A percentile compares a stretch with the other conserved stretches of the same genome.
Evolutionary conservation across 169 alveolate genomes (phyloP).

Genomic region (Plasmodium inui): DNA sequence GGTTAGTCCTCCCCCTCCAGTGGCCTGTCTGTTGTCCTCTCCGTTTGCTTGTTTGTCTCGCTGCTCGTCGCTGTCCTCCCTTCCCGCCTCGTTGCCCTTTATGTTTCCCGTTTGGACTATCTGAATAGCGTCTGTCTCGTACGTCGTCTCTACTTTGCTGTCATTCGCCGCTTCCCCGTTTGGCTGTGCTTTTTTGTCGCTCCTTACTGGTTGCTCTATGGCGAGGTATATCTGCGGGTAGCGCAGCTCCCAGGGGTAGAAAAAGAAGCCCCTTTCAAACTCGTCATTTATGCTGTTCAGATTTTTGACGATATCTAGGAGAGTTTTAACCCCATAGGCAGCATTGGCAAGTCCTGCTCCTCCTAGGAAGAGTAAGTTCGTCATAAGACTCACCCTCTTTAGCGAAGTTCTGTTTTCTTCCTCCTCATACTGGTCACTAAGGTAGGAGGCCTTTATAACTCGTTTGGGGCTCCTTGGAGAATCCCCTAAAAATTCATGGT

Average conservation of each 20-base stretch:
- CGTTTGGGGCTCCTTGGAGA: background rate
- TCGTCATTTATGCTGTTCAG: conserved; percentile 16
- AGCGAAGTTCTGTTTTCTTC: background rate
- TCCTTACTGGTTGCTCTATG: background rate
- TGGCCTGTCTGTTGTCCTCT: too few species aligned
- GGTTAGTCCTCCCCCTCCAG: too few species aligned
- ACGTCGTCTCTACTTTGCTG: background rate
- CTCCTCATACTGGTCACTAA: background rate
- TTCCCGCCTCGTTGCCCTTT: background rate
- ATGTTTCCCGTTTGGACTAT: background rate
- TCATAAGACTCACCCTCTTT: background rate
- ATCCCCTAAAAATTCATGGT: background rate
- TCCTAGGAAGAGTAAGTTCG: background rate
- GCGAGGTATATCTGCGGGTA: conserved; percentile 11
- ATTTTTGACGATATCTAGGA: background rate
- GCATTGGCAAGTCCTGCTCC: background rate
- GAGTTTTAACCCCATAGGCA: background rate
- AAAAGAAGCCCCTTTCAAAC: conserved; percentile 12
- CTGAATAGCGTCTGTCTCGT: background rate
- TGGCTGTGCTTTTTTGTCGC: background rate
- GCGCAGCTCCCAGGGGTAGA: conserved; percentile 44
- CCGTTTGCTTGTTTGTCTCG: background rate
- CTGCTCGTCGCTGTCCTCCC: background rate
- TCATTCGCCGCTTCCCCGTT: background rate
- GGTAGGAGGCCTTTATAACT: background rate